Evolutionary conservation across 1,284 basidiomycete species (phyloP).

Genomic region (Tylopilus microsporus): DNA sequence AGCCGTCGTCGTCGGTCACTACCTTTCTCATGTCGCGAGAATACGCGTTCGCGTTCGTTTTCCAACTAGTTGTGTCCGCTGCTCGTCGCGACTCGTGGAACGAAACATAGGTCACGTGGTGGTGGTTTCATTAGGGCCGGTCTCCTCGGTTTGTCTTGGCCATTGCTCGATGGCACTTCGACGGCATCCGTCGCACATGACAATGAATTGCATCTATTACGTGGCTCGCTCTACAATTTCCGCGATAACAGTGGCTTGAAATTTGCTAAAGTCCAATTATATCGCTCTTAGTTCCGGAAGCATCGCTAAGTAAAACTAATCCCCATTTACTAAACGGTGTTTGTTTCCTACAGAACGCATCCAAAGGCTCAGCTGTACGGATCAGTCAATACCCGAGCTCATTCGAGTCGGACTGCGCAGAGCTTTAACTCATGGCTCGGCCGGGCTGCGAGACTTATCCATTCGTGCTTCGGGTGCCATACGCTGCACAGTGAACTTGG

Average conservation of each 20-base stretch:
- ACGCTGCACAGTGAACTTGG: no score
- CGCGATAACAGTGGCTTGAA: background rate
- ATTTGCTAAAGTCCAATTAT: background rate
- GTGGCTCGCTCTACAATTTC: background rate
- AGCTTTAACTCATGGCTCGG: no score
- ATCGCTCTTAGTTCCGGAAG: background rate
- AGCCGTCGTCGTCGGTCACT: constrained; percentile 15
- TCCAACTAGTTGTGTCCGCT: background rate
- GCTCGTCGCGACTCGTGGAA: background rate
- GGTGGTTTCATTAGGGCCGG: background rate
- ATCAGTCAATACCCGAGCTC: no score
- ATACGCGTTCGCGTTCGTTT: constrained; percentile 1
- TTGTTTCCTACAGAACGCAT: no score
- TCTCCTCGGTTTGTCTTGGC: background rate
- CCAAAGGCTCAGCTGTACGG: no score
- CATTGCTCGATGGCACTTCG: no score
- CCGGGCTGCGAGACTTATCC: no score
- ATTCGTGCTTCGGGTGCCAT: no score
- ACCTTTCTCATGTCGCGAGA: constrained; percentile 16
- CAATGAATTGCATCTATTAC: no score
- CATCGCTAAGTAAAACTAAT: background rate
- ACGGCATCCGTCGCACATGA: no score
- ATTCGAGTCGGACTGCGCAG: no score
- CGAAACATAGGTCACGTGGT: background rate
- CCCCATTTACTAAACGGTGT: no score